These are phyloP conservation scores for Pleurotus citrinopileatus DNA, from an alignment of 768 basidiomycete genomes.

Conservation along the genomic window DNA sequence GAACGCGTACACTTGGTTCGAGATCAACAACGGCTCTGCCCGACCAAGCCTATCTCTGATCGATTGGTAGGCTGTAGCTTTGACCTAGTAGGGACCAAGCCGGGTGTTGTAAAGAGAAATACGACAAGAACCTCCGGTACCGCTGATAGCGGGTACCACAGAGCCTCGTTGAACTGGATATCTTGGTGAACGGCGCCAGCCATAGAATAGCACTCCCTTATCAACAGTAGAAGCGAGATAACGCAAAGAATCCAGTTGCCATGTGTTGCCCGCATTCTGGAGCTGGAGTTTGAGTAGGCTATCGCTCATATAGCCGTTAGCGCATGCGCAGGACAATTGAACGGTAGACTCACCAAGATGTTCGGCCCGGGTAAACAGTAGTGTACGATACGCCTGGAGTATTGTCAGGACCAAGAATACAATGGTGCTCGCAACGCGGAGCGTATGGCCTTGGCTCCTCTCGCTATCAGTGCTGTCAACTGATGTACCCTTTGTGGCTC, in stretches of 20 bases:
- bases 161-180: conserved; percentile 28
- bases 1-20: too few relatives aligned
- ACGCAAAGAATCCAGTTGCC: conserved; percentile 26
- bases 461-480: conserved; percentile 13
- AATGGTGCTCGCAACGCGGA: conserved; percentile 30
- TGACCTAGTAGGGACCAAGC: conserved; percentile 28
- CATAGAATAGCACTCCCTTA: conserved; percentile 34
- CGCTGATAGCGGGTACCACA: conserved; percentile 41
- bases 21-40: too few relatives aligned
- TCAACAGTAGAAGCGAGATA: conserved; percentile 33
- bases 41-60: too few relatives aligned
- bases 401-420: conserved; percentile 36
- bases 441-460: conserved; percentile 18
- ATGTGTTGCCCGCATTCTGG: conserved; percentile 23
- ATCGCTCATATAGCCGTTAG: conserved; percentile 8
- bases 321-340: neutral
- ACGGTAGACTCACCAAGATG: conserved; percentile 15
- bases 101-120: conserved; percentile 28
- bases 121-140: conserved; percentile 38
- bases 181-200: conserved; percentile 26
- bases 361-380: conserved; percentile 20
- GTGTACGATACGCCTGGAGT: conserved; percentile 29
- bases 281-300: neutral
- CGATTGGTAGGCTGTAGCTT: conserved; percentile 16
- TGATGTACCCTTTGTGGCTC: conserved; percentile 16